These are phyloP conservation scores for Gardenia jasminoides DNA, from an alignment of 257 asterid genomes.

Conservation along the genomic window DNA sequence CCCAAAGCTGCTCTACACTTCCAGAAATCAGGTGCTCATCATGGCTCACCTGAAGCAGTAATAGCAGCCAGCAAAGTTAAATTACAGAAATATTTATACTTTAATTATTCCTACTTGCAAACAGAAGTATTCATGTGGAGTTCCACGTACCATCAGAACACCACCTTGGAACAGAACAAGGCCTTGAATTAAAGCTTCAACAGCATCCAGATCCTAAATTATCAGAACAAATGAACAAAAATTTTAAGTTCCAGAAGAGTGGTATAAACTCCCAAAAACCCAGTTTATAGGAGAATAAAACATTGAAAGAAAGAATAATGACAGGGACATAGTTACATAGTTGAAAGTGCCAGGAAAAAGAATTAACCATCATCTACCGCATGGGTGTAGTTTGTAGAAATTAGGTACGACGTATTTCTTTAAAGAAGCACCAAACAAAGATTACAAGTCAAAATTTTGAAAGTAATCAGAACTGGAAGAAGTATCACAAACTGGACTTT, in stretches of 20 bases:
- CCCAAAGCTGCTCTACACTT: constrained; percentile 95
- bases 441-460: background rate
- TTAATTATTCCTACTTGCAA: background rate
- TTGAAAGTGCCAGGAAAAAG: background rate
- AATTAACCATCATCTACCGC: background rate
- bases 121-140: constrained; percentile 3
- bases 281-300: background rate
- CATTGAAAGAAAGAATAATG: background rate
- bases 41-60: constrained; percentile 76
- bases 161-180: constrained; percentile 98
- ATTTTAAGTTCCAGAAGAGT: background rate
- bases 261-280: background rate
- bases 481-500: background rate
- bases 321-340: background rate
- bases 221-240: background rate
- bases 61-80: constrained; percentile 15
- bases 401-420: background rate
- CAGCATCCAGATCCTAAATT: constrained; percentile 89
- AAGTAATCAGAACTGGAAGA: background rate
- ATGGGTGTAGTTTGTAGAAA: background rate
- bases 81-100: constrained; percentile 2
- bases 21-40: constrained; percentile 96
- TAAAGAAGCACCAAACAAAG: background rate
- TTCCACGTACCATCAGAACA: constrained; percentile 72
- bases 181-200: constrained; percentile 97